Percentiles rank a stretch among this genome's conserved stretches.
Evolutionary conservation across 306 rosid species (phyloP).

Genomic region (Rosa multiflora): DNA sequence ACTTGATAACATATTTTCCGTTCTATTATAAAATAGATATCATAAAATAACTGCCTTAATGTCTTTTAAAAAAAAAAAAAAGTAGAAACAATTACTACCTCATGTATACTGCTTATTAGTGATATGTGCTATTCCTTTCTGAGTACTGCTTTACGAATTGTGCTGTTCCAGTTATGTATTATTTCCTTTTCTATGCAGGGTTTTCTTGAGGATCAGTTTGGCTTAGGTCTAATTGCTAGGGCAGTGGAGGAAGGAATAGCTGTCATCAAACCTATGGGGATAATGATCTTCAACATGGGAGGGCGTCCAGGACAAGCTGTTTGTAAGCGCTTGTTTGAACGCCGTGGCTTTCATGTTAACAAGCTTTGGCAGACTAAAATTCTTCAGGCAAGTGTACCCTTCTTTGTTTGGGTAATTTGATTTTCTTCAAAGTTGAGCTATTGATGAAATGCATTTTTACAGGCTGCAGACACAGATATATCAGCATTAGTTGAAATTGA

Average conservation of each 20-base stretch:
- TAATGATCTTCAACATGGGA: slow-evolving; percentile 96
- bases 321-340: slow-evolving; percentile 88
- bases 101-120: not conserved
- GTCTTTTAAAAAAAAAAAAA: not conserved
- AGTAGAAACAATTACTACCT: not conserved
- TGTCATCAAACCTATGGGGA: slow-evolving; percentile 86
- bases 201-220: slow-evolving; percentile 98
- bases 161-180: not conserved
- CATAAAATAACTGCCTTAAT: not conserved
- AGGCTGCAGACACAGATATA: slow-evolving; percentile 97
- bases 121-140: not conserved
- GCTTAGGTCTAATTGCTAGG: slow-evolving; percentile 93
- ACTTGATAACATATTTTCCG: not conserved
- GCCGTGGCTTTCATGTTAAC: slow-evolving; percentile 79
- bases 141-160: not conserved
- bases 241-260: slow-evolving; percentile 98
- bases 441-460: slow-evolving; percentile 34
- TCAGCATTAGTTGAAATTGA: slow-evolving; percentile 96
- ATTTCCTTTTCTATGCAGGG: slow-evolving; percentile 50
- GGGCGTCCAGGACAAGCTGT: slow-evolving; percentile 99
- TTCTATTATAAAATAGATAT: not conserved
- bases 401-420: slow-evolving; percentile 16
- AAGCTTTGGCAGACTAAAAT: slow-evolving; percentile 99
- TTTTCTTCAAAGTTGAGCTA: slow-evolving; percentile 19
- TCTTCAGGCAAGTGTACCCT: slow-evolving; percentile 63